Percentiles rank a stretch among this genome's conserved stretches.
Conservation (phyloP, 225 moss, liverwort and hornwort species). For the Lunularia cruciata region DNA sequence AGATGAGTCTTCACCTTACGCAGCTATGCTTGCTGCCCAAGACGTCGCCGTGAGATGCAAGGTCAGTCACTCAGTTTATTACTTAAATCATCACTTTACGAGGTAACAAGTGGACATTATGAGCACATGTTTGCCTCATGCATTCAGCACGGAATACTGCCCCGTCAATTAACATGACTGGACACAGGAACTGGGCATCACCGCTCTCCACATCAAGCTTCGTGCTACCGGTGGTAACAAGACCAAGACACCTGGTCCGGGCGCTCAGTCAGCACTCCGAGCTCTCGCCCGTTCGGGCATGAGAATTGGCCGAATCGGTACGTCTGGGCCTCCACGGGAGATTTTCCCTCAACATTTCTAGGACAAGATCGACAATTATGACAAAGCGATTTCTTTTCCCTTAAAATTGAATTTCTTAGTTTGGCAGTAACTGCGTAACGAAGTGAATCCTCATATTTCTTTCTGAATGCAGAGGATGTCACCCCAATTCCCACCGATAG, state of each 20-base stretch:
- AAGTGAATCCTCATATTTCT: no score
- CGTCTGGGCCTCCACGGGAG: constrained; percentile 50
- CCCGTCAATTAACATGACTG: no score
- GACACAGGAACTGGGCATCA: constrained; percentile 82
- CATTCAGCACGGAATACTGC: no score
- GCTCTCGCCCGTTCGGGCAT: constrained; percentile 91
- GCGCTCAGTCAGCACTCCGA: constrained; percentile 89
- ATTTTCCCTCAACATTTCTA: constrained; percentile 91
- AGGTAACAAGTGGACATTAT: neutral
- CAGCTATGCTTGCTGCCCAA: constrained; percentile 93
- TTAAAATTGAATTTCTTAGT: no score
- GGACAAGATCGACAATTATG: no score
- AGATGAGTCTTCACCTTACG: constrained; percentile 92
- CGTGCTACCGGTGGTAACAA: constrained; percentile 90
- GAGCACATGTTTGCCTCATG: neutral
- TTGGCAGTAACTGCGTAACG: no score
- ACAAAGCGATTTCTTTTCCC: no score
- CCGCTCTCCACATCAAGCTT: constrained; percentile 91
- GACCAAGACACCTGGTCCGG: constrained; percentile 93
- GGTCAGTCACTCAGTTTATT: constrained; percentile 7
- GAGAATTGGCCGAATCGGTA: constrained; percentile 89
- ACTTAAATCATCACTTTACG: neutral
- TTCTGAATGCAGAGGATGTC: constrained; percentile 69
- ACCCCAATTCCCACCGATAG: constrained; percentile 94
- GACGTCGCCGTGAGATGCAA: constrained; percentile 84